phyloP scores from a whole-genome alignment of 2,329 filamentous ascomycete genomes.

The Dactylonectria macrodidyma region DNA sequence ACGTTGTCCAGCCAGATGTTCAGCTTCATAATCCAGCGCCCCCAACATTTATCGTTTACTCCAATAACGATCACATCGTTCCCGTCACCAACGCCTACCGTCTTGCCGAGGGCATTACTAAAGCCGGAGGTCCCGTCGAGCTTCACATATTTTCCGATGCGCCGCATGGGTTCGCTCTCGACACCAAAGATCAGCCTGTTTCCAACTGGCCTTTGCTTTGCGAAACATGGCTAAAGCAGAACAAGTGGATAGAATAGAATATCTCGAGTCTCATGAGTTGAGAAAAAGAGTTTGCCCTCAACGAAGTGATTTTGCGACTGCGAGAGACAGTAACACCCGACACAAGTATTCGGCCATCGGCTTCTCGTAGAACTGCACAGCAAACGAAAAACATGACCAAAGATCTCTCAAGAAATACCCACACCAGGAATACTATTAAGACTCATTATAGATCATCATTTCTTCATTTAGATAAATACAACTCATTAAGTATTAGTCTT shows the following conservation, averaged over 20 bases:
- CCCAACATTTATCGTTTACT: constrained; percentile 41
- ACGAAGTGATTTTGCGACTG: too few species aligned
- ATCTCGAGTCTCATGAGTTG: too few species aligned
- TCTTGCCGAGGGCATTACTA: constrained; percentile 34
- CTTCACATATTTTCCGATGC: constrained; percentile 43
- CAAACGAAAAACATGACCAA: too few species aligned
- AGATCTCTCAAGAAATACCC: too few species aligned
- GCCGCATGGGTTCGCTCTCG: constrained; percentile 41
- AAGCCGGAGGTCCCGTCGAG: constrained; percentile 33
- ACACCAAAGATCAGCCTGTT: constrained; percentile 36
- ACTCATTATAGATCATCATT: too few species aligned
- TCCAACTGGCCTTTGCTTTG: constrained; percentile 42
- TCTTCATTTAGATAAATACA: too few species aligned
- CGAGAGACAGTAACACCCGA: too few species aligned
- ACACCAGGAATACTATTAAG: too few species aligned
- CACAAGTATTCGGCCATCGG: too few species aligned
- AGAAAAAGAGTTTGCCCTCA: too few species aligned
- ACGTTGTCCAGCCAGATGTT: constrained; percentile 39
- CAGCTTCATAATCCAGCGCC: constrained; percentile 35
- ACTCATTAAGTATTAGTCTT: too few species aligned
- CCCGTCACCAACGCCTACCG: constrained; percentile 42
- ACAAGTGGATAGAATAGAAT: constrained; percentile 24
- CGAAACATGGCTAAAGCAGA: constrained; percentile 39
- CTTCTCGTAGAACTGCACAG: too few species aligned
- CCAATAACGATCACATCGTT: constrained; percentile 43